Evolutionary conservation across 805 yeast genomes (phyloP).

Genomic region (Suhomyces kilbournensis): DNA sequence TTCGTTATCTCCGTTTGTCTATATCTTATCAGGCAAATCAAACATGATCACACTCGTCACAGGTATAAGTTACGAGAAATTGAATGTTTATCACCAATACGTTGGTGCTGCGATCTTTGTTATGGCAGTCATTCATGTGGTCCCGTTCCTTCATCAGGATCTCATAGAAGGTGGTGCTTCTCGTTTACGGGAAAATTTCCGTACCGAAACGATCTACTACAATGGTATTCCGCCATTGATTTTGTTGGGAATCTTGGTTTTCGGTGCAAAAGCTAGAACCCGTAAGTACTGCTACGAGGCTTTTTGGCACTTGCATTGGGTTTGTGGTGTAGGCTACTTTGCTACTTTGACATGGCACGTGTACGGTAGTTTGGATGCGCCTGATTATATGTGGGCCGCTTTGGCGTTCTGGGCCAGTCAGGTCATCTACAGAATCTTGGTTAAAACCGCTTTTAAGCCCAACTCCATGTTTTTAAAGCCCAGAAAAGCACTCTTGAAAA

Average conservation of each 20-base stretch:
- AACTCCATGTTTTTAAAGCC: conserved; percentile 38
- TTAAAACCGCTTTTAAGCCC: conserved; percentile 47
- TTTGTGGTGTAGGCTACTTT: conserved; percentile 46
- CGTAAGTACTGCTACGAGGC: conserved; percentile 44
- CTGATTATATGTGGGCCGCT: conserved; percentile 48
- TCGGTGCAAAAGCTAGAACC: conserved; percentile 39
- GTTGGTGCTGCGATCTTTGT: conserved; percentile 41
- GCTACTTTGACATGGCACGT: conserved; percentile 48
- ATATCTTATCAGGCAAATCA: conserved; percentile 50
- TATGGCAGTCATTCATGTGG: conserved; percentile 46
- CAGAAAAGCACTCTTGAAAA: conserved; percentile 30
- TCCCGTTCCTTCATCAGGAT: conserved; percentile 48
- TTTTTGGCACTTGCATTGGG: conserved; percentile 54
- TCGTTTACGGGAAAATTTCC: conserved; percentile 14
- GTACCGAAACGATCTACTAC: conserved; percentile 20
- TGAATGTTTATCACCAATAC: conserved; percentile 51
- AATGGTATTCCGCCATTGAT: conserved; percentile 52
- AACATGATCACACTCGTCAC: conserved; percentile 48
- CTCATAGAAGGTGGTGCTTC: conserved; percentile 48
- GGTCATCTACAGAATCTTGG: conserved; percentile 42
- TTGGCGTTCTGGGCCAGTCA: conserved; percentile 52
- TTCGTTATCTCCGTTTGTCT: conserved; percentile 50
- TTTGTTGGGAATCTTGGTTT: conserved; percentile 41
- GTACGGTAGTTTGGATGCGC: conserved; percentile 28
- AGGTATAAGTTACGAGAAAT: conserved; percentile 54